phyloP scores from a whole-genome alignment of 2,329 filamentous ascomycete species.

The Byssothecium circinans region DNA sequence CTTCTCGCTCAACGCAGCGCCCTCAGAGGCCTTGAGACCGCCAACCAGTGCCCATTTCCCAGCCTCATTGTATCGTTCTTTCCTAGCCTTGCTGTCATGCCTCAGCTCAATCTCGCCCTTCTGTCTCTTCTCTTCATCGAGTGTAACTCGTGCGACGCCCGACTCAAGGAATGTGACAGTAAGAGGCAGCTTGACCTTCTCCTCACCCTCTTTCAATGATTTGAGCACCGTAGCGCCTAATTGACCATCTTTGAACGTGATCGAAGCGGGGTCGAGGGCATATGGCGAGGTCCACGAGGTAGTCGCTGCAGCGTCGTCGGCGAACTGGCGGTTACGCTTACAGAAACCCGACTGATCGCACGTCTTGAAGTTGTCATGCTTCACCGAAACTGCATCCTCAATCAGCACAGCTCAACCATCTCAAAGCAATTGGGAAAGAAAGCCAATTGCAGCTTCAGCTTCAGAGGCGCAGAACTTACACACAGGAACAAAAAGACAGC shows the following conservation, averaged over 20 bases:
- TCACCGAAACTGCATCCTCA: conserved; percentile 68
- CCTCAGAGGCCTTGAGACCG: conserved; percentile 71
- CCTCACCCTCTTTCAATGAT: conserved; percentile 64
- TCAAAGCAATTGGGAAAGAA: neutral
- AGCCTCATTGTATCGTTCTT: conserved; percentile 93
- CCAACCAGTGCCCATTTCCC: conserved; percentile 85
- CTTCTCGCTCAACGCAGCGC: conserved; percentile 68
- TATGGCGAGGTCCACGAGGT: conserved; percentile 82
- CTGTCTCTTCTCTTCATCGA: conserved; percentile 89
- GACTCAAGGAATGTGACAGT: conserved; percentile 88
- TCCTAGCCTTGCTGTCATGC: conserved; percentile 79
- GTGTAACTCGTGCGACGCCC: conserved; percentile 79
- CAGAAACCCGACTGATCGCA: conserved; percentile 97
- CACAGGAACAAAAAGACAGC: conserved; percentile 39
- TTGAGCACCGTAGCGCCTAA: conserved; percentile 83
- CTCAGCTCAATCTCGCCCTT: conserved; percentile 87
- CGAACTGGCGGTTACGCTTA: conserved; percentile 87
- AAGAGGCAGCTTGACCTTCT: conserved; percentile 77
- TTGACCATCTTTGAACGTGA: conserved; percentile 77
- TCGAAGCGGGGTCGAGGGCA: conserved; percentile 68
- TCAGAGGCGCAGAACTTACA: conserved; percentile 33
- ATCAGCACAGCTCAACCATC: conserved; percentile 7
- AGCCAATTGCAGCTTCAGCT: neutral
- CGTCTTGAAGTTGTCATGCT: conserved; percentile 96
- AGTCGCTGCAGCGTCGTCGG: conserved; percentile 70